These are phyloP conservation scores for Coemansia erecta DNA, from an alignment of 192 early-diverging fungal species.

Conservation along the genomic window DNA sequence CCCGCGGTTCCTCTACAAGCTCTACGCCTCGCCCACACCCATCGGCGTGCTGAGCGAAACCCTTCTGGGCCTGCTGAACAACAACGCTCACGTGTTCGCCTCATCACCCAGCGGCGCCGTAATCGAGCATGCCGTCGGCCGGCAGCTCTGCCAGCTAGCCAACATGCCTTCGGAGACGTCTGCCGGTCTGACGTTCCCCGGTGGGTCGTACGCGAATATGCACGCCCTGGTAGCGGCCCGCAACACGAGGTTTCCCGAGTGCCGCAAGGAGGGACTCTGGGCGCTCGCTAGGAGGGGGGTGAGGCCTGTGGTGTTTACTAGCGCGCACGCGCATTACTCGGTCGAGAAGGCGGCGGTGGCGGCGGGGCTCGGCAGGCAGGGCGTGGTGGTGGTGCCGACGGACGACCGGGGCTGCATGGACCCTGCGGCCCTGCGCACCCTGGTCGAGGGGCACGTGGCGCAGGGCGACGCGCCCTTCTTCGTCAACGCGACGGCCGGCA, in stretches of 20 bases:
- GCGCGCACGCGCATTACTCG: slow-evolving; percentile 69
- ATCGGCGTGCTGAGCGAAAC: slow-evolving; percentile 73
- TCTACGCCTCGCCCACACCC: slow-evolving; percentile 74
- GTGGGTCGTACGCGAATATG: slow-evolving; percentile 74
- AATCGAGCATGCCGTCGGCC: slow-evolving; percentile 64
- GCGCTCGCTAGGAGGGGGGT: slow-evolving; percentile 14
- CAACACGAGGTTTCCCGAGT: slow-evolving; percentile 61
- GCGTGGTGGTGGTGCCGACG: slow-evolving; percentile 64
- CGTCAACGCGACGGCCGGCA: slow-evolving; percentile 80
- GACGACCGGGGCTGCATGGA: slow-evolving; percentile 64
- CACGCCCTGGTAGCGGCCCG: slow-evolving; percentile 74
- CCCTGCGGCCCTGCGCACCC: slow-evolving; percentile 51
- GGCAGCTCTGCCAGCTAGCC: slow-evolving; percentile 27
- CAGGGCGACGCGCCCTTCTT: slow-evolving; percentile 68
- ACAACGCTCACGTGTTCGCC: slow-evolving; percentile 75
- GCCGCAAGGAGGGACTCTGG: slow-evolving; percentile 56
- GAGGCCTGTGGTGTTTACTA: slow-evolving; percentile 66
- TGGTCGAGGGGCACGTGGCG: slow-evolving; percentile 44
- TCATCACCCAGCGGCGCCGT: slow-evolving; percentile 69
- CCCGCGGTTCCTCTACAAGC: slow-evolving; percentile 76
- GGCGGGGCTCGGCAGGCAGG: slow-evolving; percentile 68
- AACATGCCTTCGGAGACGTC: slow-evolving; percentile 31
- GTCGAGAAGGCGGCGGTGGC: slow-evolving; percentile 71
- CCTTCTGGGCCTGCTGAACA: slow-evolving; percentile 67
- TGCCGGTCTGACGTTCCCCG: slow-evolving; percentile 70